phyloP scores from a whole-genome alignment of 139 green algal genomes.

The Chlamydomonas sphaeroides region DNA sequence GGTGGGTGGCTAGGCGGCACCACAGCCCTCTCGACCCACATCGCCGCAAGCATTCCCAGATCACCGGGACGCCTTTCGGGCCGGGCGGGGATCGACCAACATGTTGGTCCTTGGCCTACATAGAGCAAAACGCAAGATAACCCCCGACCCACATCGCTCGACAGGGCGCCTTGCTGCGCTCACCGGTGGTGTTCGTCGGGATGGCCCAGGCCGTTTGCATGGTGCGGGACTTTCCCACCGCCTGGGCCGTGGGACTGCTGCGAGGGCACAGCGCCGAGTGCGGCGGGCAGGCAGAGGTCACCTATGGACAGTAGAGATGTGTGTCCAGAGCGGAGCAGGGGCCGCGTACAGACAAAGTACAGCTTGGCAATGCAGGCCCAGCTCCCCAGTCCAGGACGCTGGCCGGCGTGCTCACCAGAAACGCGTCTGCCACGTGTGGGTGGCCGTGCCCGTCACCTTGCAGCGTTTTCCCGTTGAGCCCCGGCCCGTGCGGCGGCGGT shows the following conservation, averaged over 20 bases:
- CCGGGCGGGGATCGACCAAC: too few relatives aligned
- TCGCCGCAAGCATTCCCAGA: neutral
- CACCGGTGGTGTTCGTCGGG: neutral
- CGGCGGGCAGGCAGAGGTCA: neutral
- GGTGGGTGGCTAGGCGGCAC: too few relatives aligned
- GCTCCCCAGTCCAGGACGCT: neutral
- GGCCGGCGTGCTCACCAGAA: too few relatives aligned
- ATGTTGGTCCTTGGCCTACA: neutral
- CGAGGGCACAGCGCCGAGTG: neutral
- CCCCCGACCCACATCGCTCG: too few relatives aligned
- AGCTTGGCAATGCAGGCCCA: neutral
- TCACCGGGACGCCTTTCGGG: too few relatives aligned
- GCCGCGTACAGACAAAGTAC: neutral
- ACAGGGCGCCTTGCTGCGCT: too few relatives aligned
- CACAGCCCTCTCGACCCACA: too few relatives aligned
- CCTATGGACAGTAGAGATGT: neutral
- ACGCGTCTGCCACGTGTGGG: neutral
- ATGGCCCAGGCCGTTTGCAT: too few relatives aligned
- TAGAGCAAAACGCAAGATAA: neutral
- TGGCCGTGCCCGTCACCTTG: neutral
- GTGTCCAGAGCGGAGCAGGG: neutral
- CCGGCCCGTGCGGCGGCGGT: neutral
- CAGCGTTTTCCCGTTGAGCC: neutral
- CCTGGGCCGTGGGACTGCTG: neutral
- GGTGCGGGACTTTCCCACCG: neutral